Evolutionary conservation across 164 flowering plant species (phyloP).

Genomic region (Cinnamomum chago): DNA sequence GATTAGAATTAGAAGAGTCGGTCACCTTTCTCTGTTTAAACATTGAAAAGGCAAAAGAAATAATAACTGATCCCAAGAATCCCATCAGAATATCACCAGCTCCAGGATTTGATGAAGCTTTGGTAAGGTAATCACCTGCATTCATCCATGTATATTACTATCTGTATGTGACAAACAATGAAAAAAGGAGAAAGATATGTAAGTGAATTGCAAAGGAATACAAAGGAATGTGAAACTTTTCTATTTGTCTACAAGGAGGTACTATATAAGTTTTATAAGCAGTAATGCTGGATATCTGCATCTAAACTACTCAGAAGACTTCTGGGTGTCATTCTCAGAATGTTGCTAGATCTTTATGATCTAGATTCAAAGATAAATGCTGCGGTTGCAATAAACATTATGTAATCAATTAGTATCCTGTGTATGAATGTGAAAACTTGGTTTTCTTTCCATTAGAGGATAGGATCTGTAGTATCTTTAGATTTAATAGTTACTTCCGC

Average conservation of each 20-base stretch:
- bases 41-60: conserved; percentile 97
- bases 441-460: too few relatives aligned
- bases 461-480: too few relatives aligned
- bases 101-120: conserved; percentile 82
- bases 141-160: neutral
- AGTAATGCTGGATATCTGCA: neutral
- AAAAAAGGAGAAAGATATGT: neutral
- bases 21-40: conserved; percentile 92
- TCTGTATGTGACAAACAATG: neutral
- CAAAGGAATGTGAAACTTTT: neutral
- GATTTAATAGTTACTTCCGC: too few relatives aligned
- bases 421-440: too few relatives aligned
- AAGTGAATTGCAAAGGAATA: neutral
- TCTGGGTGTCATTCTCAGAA: too few relatives aligned
- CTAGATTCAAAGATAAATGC: too few relatives aligned
- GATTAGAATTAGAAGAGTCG: neutral
- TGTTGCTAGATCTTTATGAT: too few relatives aligned
- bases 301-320: neutral
- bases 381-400: too few relatives aligned
- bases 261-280: neutral
- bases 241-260: neutral
- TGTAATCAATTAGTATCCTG: too few relatives aligned
- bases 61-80: conserved; percentile 90
- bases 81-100: conserved; percentile 98
- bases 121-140: conserved; percentile 87